These are phyloP conservation scores for Canna indica DNA, from an alignment of 176 grass and related monocot species.

Conservation along the genomic window DNA sequence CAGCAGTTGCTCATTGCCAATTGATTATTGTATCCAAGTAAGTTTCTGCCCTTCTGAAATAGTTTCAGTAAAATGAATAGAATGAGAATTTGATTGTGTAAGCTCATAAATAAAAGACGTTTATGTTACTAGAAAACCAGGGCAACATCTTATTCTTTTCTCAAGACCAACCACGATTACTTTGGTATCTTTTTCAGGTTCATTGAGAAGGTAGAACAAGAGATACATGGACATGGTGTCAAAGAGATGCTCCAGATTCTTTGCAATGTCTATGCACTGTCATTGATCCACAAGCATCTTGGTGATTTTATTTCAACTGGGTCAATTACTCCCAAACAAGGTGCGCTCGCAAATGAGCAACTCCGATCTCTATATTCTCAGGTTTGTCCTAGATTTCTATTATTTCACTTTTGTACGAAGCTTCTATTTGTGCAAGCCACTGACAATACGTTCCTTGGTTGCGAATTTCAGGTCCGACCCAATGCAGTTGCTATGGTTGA, in stretches of 20 bases:
- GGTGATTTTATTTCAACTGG: slow-evolving; percentile 84
- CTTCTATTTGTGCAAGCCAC: no score
- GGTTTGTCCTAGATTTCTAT: slow-evolving; percentile 25
- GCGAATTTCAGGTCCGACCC: slow-evolving; percentile 38
- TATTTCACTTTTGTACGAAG: no score
- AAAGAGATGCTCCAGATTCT: slow-evolving; percentile 68
- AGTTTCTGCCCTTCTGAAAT: slow-evolving; percentile 11
- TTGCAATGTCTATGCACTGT: slow-evolving; percentile 69
- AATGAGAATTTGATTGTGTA: no score
- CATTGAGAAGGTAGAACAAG: slow-evolving; percentile 65
- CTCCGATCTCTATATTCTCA: slow-evolving; percentile 62
- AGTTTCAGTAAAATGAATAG: no score
- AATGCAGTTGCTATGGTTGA: slow-evolving; percentile 72
- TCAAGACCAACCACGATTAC: background rate
- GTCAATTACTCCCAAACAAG: slow-evolving; percentile 70
- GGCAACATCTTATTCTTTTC: no score
- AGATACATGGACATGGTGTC: slow-evolving; percentile 57
- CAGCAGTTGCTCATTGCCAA: slow-evolving; percentile 71
- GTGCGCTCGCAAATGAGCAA: slow-evolving; percentile 48
- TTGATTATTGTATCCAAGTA: slow-evolving; percentile 89
- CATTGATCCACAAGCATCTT: slow-evolving; percentile 71
- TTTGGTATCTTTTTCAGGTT: slow-evolving; percentile 32
- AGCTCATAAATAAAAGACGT: no score
- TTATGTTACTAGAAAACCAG: no score
- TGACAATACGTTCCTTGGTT: no score